Conservation (phyloP, 139 green algal species). For the Chlorokybus atmophyticus region DNA sequence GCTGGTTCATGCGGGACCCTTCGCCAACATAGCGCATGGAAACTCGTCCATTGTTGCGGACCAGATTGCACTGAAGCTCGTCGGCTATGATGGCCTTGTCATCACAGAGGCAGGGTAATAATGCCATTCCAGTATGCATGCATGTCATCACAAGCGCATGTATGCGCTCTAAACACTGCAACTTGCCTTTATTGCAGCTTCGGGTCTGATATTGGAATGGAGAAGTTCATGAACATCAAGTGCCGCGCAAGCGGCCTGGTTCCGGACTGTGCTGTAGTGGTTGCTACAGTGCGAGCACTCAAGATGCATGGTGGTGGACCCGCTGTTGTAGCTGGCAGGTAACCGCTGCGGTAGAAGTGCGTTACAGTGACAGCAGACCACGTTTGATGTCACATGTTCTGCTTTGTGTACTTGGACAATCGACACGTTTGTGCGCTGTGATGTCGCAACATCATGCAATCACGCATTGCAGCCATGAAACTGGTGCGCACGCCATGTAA, state of each 20-base stretch:
- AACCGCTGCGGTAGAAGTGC: too few relatives aligned
- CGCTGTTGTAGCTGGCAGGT: slow-evolving; percentile 44
- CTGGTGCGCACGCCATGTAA: too few relatives aligned
- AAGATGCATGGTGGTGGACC: slow-evolving; percentile 61
- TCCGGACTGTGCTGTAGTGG: slow-evolving; percentile 67
- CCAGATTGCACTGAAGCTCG: slow-evolving; percentile 80
- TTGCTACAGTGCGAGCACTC: slow-evolving; percentile 87
- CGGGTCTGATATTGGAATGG: slow-evolving; percentile 91
- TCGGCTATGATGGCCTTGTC: slow-evolving; percentile 74
- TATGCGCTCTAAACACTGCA: slow-evolving; percentile 60
- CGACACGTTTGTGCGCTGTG: too few relatives aligned
- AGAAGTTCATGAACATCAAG: slow-evolving; percentile 94
- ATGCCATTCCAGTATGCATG: not conserved
- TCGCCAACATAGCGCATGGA: slow-evolving; percentile 90
- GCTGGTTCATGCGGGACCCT: slow-evolving; percentile 67
- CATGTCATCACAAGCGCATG: not conserved
- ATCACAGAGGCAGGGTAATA: slow-evolving; percentile 90
- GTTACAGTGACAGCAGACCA: too few relatives aligned
- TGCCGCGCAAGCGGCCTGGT: slow-evolving; percentile 59
- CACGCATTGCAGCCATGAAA: too few relatives aligned
- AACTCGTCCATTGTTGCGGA: slow-evolving; percentile 93
- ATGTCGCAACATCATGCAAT: too few relatives aligned
- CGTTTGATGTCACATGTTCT: too few relatives aligned
- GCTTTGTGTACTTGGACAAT: too few relatives aligned
- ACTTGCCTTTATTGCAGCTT: too few relatives aligned